Base-by-base conservation (phyloP, 129 eudicot genomes). In the Scalesia atractyloides region DNA sequence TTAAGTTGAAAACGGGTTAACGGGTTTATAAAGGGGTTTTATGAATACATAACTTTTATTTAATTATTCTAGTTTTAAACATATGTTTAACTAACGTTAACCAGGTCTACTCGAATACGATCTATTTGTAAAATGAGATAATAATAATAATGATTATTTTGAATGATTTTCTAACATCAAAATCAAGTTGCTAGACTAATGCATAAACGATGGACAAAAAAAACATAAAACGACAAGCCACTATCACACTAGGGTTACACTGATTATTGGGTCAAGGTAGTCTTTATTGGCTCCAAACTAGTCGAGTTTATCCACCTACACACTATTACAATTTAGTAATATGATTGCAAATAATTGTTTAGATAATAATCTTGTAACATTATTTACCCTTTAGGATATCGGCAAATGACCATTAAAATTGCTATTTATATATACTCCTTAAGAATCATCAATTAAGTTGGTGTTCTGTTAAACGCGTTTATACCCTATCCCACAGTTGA, bases 401-500 rank as follows among this genome's bases (percentile, higher is more conserved):
- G 44, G 44, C 44, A 11, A 57, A 57, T 5, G 37, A 57, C 64
- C 16, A 24, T 12, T 58, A 5, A 58, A 19, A 12, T 0, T 7
- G 9, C 7, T 58, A 22, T 9, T 3, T 58, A 19, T 9, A 54
- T 58, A 19, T 9, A 54, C 15, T 0, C 1, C 2, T 19, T 54
- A 9, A 16, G 3, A 1, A 54, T 18, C 33, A 0, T 18, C n/a
- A 18, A 18, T 9, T 14, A 18, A 18, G 33, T 54, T 2, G 10
- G 10, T 18, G 61, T 20, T 54, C 30, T 54, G 11, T 19, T 59
- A 10, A 44, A 46, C 2, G 34, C 11, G 12, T 34, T 68, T 24
- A 26, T 73, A 17, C 54, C 0, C 18, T 73, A 17, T 64, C 0
- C 18, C 10, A 36, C 72, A 80, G 84, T 61, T 80, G 46, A 80